Base-by-base conservation (phyloP, 2,329 filamentous ascomycete genomes). In the Catunica adiposa region DNA sequence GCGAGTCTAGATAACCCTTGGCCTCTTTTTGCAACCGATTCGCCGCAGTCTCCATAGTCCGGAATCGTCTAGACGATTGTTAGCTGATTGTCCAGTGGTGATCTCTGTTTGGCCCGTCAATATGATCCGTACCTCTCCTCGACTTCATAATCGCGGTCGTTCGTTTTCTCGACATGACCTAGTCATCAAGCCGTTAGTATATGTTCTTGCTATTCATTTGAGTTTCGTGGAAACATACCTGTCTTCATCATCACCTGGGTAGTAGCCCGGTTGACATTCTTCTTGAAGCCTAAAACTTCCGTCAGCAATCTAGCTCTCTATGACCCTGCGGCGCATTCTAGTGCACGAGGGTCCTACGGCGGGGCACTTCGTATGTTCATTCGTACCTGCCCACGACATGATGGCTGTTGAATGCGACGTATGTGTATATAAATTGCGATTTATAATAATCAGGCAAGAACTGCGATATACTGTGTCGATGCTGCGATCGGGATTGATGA, bases 171-270 rank as follows among this genome's bases (percentile, higher is more conserved):
- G 64, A 98, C 94, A 74, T 97, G 92, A 59, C 92, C 87, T 81
- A 62, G 14, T 8, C 8, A 14, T 20, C n/a, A 22, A n/a, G 37
- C 17, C 50, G 31, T 52, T 29, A 52, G 31, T 38, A 15, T n/a
- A 9, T 22, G n/a, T 15, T 4, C 15, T 25, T 29, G 40, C n/a
- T n/a, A n/a, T n/a, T n/a, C n/a, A n/a, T n/a, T n/a, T n/a, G n/a
- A n/a, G n/a, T n/a, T n/a, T n/a, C 20, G 37, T 23, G 11, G 9
- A 14, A 37, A 64, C 75, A 61, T 69, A 86, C 83, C 87, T 57
- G 89, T 94, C 79, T 98, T 98, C 90, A 98, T 97, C 88, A 98
- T 96, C 60, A 97, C 90, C 82, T 96, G 89, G 73, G 94, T 98
- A 71, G 90, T 96, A 65, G 90, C 90, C 74, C 92, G 88, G 76